Evolutionary conservation across 2,329 filamentous ascomycete species (phyloP).

Genomic region (Talaromyces sp.): DNA sequence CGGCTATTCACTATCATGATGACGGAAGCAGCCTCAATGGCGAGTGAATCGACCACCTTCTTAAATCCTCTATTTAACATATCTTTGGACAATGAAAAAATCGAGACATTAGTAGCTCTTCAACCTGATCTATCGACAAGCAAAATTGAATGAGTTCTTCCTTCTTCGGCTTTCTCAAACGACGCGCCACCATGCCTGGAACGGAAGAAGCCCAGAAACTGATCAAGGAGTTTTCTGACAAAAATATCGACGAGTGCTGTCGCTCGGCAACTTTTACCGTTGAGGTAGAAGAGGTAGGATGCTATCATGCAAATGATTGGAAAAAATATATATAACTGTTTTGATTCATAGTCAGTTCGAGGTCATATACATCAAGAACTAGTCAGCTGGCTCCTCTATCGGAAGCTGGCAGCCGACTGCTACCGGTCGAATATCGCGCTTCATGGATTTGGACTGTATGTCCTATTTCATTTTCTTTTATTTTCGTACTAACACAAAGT

Average conservation of each 20-base stretch:
- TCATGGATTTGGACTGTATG: conserved; percentile 20
- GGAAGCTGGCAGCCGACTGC: conserved; percentile 20
- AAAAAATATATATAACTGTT: not conserved
- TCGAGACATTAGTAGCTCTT: not conserved
- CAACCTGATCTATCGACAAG: not conserved
- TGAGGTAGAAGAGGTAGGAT: conserved; percentile 16
- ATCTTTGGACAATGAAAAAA: not conserved
- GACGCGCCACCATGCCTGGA: not conserved
- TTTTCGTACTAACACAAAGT: not conserved
- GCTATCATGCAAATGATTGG: not conserved
- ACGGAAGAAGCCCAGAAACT: conserved; percentile 4
- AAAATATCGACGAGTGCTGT: conserved; percentile 15
- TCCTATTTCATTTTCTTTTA: not conserved
- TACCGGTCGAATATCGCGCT: conserved; percentile 17
- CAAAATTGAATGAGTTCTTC: conserved; percentile 1
- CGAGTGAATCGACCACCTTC: not conserved
- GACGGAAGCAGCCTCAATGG: not conserved
- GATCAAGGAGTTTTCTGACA: conserved; percentile 13
- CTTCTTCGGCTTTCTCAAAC: not conserved
- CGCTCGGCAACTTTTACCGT: conserved; percentile 9
- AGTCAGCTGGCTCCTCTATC: conserved; percentile 19
- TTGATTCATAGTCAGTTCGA: conserved; percentile 15
- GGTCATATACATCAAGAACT: conserved; percentile 19
- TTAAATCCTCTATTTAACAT: not conserved
- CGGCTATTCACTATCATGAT: not conserved